Evolutionary conservation across 495 filamentous ascomycete genomes (phyloP).

Genomic region (Glonium stellatum): DNA sequence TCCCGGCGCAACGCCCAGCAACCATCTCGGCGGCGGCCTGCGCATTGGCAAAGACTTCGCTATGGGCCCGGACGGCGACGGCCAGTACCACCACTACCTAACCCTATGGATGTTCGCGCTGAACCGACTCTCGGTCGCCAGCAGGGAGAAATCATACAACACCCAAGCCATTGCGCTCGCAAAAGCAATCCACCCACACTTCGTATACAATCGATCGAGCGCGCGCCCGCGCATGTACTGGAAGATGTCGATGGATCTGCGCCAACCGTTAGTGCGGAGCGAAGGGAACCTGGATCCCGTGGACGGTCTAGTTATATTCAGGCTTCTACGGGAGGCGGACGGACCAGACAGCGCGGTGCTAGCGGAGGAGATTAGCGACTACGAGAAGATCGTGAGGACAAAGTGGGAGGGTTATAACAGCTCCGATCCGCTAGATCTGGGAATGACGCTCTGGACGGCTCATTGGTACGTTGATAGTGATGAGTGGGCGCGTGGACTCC

Average conservation of each 20-base stretch:
- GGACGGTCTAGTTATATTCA: constrained; percentile 53
- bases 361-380: constrained; percentile 50
- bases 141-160: constrained; percentile 47
- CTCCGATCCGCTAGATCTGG: constrained; percentile 53
- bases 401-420: constrained; percentile 47
- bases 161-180: constrained; percentile 51
- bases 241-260: constrained; percentile 55
- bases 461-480: constrained; percentile 48
- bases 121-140: constrained; percentile 51
- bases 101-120: constrained; percentile 68
- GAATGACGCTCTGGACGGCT: constrained; percentile 59
- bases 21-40: constrained; percentile 54
- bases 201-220: constrained; percentile 41
- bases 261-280: constrained; percentile 43
- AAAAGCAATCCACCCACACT: constrained; percentile 51
- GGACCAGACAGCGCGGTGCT: constrained; percentile 35
- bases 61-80: constrained; percentile 51
- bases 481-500: constrained; percentile 47
- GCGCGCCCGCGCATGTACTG: constrained; percentile 49
- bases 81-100: constrained; percentile 63
- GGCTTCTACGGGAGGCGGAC: constrained; percentile 46
- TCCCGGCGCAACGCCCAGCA: constrained; percentile 47
- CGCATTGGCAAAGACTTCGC: constrained; percentile 56
- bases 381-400: constrained; percentile 47
- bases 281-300: constrained; percentile 59